phyloP scores from a whole-genome alignment of 495 filamentous ascomycete species.

The Podospora pseudopauciseta region DNA sequence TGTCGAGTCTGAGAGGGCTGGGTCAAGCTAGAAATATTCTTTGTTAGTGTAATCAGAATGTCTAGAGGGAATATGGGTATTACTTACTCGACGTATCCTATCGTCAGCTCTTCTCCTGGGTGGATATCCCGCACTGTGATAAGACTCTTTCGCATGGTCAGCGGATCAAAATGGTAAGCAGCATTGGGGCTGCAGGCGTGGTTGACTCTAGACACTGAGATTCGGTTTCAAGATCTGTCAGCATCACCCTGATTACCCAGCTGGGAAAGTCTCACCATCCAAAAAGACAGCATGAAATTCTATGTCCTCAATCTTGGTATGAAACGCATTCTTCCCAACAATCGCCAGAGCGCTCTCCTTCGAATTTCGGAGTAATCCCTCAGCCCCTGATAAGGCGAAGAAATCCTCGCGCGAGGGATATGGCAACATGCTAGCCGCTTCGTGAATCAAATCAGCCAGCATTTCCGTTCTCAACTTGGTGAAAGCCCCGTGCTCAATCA shows the following conservation, averaged over 20 bases:
- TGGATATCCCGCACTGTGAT: constrained; percentile 30
- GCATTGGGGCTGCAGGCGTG: constrained; percentile 37
- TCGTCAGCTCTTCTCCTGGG: constrained; percentile 32
- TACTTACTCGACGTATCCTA: constrained; percentile 36
- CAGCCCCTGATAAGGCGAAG: background rate
- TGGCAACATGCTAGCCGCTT: background rate
- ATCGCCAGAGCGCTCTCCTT: background rate
- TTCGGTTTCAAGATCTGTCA: background rate
- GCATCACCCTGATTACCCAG: background rate
- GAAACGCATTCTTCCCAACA: background rate
- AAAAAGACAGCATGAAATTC: background rate
- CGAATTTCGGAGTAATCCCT: background rate
- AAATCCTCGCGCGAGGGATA: background rate
- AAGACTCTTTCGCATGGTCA: constrained; percentile 29
- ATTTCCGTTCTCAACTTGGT: background rate
- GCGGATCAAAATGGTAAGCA: constrained; percentile 37
- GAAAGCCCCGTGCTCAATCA: background rate
- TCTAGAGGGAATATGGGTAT: background rate
- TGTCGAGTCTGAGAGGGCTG: constrained; percentile 27
- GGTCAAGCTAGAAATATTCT: constrained; percentile 23
- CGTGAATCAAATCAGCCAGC: background rate
- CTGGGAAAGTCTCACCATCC: background rate
- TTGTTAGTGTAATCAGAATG: background rate
- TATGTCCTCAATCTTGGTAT: background rate
- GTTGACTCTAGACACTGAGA: constrained; percentile 35